Evolutionary conservation across 2,329 filamentous ascomycete genomes (phyloP), one percentile per base, ranked within the genome.

Genomic region (Whalleya microplaca): DNA sequence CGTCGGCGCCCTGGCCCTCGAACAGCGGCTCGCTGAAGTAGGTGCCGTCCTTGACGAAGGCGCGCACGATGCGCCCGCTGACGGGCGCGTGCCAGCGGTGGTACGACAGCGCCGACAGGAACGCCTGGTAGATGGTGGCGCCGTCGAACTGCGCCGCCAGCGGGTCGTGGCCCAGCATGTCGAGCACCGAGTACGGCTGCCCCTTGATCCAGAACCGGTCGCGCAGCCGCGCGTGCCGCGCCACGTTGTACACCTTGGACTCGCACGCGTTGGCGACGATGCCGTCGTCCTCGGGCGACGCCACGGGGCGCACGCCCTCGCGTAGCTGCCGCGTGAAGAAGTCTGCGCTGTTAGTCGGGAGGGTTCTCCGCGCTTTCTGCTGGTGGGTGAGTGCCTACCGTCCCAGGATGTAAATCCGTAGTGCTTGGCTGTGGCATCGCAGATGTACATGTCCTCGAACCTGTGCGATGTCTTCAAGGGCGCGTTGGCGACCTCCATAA

Each of bases 21-120:
- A 80, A 83, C 0, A 80, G 68, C 1, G 81, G 79, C 66, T 85
- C 83, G 2, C 79, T 81, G 70, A 83, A 87, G 67, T 87, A 87
- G 0, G 84, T 84, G 1, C 84, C 84, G 16, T 80, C 75, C 2
- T 76, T 68, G 1, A 83, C 75, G 58, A 78, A 81, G 0, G 78
- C 75, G 52, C 80, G 80, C 19, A 80, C 75, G 20, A 87, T 69
- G 21, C 69, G 83, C 0, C 84, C 84, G n/a, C 68, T 75, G 0
- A 87, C 79, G 7, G 84, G 84, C 0, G 79, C 69, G 68, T 87
- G 84, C 84, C 84, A 87, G 20, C 84, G 78, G 69, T 87, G 84
- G 67, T 87, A 87, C 56, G 79, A 83, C 44, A 85, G 65, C 2
- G 83, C 81, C 32, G 77, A 82, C 2, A 87, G 72, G 65, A 85